phyloP scores from a whole-genome alignment of 345 rosid genomes.

The Toxicodendron radicans region DNA sequence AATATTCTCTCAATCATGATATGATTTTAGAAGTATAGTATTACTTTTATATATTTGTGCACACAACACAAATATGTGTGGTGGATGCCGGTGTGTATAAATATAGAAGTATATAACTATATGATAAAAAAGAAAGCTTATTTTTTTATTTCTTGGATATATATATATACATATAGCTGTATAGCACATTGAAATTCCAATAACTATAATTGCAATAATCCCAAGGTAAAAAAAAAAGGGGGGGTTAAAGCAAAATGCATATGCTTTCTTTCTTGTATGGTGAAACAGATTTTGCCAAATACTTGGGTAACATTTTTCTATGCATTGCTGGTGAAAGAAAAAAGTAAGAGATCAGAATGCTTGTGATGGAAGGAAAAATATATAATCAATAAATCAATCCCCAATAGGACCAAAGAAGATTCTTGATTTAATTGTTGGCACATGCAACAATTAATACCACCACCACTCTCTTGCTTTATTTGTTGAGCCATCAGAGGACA shows the following conservation, averaged over 20 bases:
- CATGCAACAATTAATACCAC: conserved; percentile 52
- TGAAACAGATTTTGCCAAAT: conserved; percentile 16
- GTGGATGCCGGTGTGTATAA: too few species aligned
- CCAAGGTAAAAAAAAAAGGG: neutral
- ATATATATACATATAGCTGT: too few species aligned
- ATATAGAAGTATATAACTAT: too few species aligned
- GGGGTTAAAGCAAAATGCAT: neutral
- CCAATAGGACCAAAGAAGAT: conserved; percentile 26
- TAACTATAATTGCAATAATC: too few species aligned
- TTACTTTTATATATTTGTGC: too few species aligned
- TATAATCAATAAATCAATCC: neutral
- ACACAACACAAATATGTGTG: too few species aligned
- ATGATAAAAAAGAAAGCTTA: neutral
- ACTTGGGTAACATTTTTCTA: conserved; percentile 7
- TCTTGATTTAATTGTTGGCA: conserved; percentile 43
- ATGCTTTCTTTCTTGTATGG: neutral
- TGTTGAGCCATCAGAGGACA: conserved; percentile 53
- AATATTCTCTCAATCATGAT: too few species aligned
- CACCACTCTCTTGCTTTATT: conserved; percentile 44
- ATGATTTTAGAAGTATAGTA: too few species aligned
- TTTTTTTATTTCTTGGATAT: neutral
- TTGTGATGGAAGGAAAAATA: conserved; percentile 48
- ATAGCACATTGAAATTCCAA: neutral
- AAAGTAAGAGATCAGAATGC: conserved; percentile 36
- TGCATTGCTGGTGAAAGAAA: conserved; percentile 31